phyloP scores from a whole-genome alignment of 148 eudicot genomes.

The Cornus controversa region DNA sequence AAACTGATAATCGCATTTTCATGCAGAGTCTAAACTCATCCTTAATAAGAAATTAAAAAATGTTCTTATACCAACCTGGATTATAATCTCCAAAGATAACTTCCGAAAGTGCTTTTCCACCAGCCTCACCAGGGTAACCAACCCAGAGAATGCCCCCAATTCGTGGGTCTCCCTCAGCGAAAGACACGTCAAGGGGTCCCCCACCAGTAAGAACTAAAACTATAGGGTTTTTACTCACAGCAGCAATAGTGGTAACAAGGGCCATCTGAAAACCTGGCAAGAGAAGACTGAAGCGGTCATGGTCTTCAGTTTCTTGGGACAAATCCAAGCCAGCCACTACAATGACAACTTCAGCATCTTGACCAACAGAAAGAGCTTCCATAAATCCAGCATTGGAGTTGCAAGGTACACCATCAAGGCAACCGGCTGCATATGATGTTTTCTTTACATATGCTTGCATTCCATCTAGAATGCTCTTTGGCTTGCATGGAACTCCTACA shows the following conservation, averaged over 20 bases:
- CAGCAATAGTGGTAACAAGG: slow-evolving; percentile 66
- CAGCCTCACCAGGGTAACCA: slow-evolving; percentile 97
- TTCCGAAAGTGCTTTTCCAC: slow-evolving; percentile 79
- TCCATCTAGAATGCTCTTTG: slow-evolving; percentile 54
- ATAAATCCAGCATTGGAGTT: slow-evolving; percentile 47
- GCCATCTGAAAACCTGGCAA: slow-evolving; percentile 86
- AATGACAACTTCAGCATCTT: slow-evolving; percentile 71
- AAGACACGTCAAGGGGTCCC: slow-evolving; percentile 86
- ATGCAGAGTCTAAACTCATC: not conserved
- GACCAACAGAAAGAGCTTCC: slow-evolving; percentile 63
- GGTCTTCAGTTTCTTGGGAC: slow-evolving; percentile 93
- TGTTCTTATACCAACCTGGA: slow-evolving; percentile 57
- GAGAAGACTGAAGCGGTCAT: slow-evolving; percentile 79
- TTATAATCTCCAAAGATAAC: slow-evolving; percentile 78
- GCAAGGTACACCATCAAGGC: slow-evolving; percentile 65
- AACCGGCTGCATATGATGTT: slow-evolving; percentile 55
- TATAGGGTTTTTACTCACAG: slow-evolving; percentile 58
- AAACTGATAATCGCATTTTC: not conserved
- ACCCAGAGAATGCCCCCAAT: slow-evolving; percentile 88
- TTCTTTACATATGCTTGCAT: slow-evolving; percentile 48
- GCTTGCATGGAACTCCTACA: slow-evolving; percentile 76
- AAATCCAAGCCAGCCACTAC: slow-evolving; percentile 84
- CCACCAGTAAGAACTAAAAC: slow-evolving; percentile 88
- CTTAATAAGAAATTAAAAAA: not conserved
- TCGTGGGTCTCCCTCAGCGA: slow-evolving; percentile 57